Evolutionary conservation across 805 yeast species (phyloP).

Genomic region (Suhomyces pyralidae): DNA sequence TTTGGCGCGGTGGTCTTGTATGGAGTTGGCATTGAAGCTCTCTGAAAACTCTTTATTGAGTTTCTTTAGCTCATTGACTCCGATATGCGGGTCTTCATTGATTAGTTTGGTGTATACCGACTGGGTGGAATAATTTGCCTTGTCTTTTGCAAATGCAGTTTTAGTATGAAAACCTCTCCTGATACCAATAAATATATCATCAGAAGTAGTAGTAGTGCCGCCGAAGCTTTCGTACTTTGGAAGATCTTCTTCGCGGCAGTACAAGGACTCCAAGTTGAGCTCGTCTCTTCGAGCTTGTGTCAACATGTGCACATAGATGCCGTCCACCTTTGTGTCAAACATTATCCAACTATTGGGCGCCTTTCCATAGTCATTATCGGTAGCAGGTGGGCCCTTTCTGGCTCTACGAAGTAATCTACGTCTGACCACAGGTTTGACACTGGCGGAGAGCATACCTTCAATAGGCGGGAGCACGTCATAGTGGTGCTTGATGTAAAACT

Average conservation of each 20-base stretch:
- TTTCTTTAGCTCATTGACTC: background rate
- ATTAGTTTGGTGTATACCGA: background rate
- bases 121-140: background rate
- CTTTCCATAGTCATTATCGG: conserved; percentile 55
- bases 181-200: conserved; percentile 23
- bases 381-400: conserved; percentile 49
- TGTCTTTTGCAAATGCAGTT: conserved; percentile 7
- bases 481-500: conserved; percentile 53
- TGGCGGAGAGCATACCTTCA: conserved; percentile 70
- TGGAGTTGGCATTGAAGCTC: background rate
- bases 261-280: conserved; percentile 68
- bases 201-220: conserved; percentile 14
- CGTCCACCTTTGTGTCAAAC: conserved; percentile 63
- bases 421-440: conserved; percentile 39
- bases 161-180: conserved; percentile 35
- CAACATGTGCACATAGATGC: conserved; percentile 67
- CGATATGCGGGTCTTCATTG: background rate
- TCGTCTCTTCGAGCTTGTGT: conserved; percentile 66
- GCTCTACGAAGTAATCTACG: conserved; percentile 49
- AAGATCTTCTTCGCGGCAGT: conserved; percentile 47
- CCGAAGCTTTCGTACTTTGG: conserved; percentile 18
- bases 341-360: conserved; percentile 77
- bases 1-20: conserved; percentile 18
- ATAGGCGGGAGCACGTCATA: conserved; percentile 42
- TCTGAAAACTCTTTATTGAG: background rate